Conservation (phyloP, 148 eudicot genomes). For the Amaranthus palmeri region DNA sequence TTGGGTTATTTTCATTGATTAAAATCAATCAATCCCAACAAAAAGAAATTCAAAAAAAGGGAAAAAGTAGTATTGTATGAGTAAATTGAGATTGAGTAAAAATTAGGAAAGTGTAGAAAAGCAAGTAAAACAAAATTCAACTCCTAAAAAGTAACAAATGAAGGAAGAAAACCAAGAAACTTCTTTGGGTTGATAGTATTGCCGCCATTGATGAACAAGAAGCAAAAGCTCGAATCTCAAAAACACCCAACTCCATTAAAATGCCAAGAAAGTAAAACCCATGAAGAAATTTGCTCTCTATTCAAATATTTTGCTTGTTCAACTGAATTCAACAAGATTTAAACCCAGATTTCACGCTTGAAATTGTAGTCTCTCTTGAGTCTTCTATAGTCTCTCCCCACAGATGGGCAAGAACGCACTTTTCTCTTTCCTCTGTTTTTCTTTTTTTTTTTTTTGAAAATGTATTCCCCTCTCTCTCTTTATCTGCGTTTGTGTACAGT, state of each 20-base stretch:
- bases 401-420: neutral
- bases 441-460: neutral
- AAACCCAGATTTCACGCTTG: too few relatives aligned
- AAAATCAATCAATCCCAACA: neutral
- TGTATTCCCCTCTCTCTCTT: too few relatives aligned
- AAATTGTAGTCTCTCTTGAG: too few relatives aligned
- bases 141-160: conserved; percentile 52
- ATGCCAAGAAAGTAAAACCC: neutral
- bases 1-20: conserved; percentile 5
- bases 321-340: neutral
- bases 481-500: too few relatives aligned
- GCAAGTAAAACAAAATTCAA: conserved; percentile 17
- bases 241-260: neutral
- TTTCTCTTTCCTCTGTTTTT: neutral
- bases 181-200: conserved; percentile 9
- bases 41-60: conserved; percentile 3
- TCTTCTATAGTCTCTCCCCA: neutral
- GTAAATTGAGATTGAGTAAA: conserved; percentile 21
- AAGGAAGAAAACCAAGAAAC: conserved; percentile 57
- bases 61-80: conserved; percentile 11
- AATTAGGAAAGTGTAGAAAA: conserved; percentile 21
- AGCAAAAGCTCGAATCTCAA: neutral
- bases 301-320: too few relatives aligned
- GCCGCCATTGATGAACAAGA: neutral
- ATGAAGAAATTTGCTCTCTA: neutral